A percentile compares a stretch with the other conserved stretches of the same genome.
Evolutionary conservation across 2,329 filamentous ascomycete genomes (phyloP).

Genomic region (Fusarium verticillioides): DNA sequence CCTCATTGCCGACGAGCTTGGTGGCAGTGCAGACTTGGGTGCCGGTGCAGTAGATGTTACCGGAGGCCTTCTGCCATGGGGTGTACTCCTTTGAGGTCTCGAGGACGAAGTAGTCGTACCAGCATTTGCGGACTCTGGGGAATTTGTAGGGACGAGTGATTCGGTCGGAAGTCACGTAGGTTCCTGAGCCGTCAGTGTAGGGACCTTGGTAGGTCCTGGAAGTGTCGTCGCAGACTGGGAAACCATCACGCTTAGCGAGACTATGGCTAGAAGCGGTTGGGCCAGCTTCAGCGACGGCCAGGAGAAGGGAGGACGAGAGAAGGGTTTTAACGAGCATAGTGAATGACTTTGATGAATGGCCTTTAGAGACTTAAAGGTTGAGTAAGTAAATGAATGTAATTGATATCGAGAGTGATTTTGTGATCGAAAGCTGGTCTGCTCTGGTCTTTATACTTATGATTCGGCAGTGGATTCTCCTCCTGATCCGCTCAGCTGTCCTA

Average conservation of each 20-base stretch:
- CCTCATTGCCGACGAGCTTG: background rate
- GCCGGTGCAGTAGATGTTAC: conserved; percentile 11
- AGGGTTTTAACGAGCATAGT: background rate
- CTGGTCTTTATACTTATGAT: background rate
- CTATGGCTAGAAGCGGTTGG: background rate
- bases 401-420: background rate
- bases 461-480: background rate
- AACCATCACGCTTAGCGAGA: background rate
- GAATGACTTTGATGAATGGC: rapidly evolving
- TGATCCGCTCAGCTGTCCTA: rapidly evolving
- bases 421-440: background rate
- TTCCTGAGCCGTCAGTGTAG: background rate
- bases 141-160: conserved; percentile 12
- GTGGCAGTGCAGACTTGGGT: conserved; percentile 4
- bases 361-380: background rate
- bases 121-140: conserved; percentile 10
- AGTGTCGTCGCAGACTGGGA: background rate
- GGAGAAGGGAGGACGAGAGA: background rate
- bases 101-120: conserved; percentile 15
- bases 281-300: background rate
- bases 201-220: background rate
- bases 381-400: background rate
- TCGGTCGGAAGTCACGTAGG: conserved; percentile 6
- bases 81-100: conserved; percentile 3
- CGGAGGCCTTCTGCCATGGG: conserved; percentile 7